These are phyloP conservation scores for Hypoxylon subgilvum DNA, from an alignment of 495 filamentous ascomycete species.

Conservation along the genomic window DNA sequence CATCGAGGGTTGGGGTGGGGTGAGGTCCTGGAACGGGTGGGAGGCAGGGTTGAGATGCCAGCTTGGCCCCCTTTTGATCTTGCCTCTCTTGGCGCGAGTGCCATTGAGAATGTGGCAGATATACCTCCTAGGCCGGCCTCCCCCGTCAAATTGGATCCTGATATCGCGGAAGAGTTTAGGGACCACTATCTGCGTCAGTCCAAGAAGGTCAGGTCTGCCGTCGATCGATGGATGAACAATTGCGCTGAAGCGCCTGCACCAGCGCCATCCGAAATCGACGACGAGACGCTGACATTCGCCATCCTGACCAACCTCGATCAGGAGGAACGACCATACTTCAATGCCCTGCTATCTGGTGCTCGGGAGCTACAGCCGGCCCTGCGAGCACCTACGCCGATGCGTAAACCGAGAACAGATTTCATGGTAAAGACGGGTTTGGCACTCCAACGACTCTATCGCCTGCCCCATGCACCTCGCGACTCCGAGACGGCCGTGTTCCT, in stretches of 20 bases:
- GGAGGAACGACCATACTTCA: conserved; percentile 77
- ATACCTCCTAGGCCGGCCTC: conserved; percentile 55
- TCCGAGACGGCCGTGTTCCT: conserved; percentile 88
- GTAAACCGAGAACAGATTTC: conserved; percentile 67
- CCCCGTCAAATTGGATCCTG: conserved; percentile 86
- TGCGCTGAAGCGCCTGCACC: conserved; percentile 73
- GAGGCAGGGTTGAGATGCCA: conserved; percentile 82
- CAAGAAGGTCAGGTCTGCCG: conserved; percentile 80
- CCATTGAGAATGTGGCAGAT: conserved; percentile 52
- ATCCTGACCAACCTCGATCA: conserved; percentile 85
- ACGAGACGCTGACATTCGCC: conserved; percentile 89
- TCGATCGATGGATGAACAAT: conserved; percentile 83
- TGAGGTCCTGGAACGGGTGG: conserved; percentile 91
- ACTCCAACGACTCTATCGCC: conserved; percentile 83
- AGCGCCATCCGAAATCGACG: conserved; percentile 84
- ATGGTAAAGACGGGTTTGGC: conserved; percentile 74
- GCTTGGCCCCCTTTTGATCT: conserved; percentile 86
- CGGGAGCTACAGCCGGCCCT: conserved; percentile 60
- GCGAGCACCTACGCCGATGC: conserved; percentile 62
- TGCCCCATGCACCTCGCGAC: conserved; percentile 73
- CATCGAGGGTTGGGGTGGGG: conserved; percentile 89
- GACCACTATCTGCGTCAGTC: conserved; percentile 88
- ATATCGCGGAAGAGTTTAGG: conserved; percentile 87
- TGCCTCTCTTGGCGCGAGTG: conserved; percentile 64
- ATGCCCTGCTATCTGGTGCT: conserved; percentile 75